Conservation (phyloP, 2,329 filamentous ascomycete species). For the Coccinonectria pachysandricola region DNA sequence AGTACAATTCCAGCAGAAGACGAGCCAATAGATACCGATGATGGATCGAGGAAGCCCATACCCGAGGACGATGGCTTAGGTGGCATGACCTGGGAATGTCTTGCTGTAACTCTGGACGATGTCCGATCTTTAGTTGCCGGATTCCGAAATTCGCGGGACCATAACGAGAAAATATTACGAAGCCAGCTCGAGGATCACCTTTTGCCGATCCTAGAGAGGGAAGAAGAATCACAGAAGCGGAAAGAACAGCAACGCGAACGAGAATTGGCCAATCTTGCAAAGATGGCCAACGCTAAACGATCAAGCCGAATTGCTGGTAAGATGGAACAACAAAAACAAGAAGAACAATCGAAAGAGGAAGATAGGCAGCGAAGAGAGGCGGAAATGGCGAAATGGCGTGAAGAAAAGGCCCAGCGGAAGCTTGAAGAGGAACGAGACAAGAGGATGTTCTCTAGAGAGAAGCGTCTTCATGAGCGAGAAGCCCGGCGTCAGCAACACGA, state of each 20-base stretch:
- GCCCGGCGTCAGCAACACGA: constrained; percentile 73
- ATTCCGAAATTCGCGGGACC: constrained; percentile 67
- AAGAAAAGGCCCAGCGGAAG: constrained; percentile 49
- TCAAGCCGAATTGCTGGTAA: constrained; percentile 83
- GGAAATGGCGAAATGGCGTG: constrained; percentile 53
- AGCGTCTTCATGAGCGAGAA: constrained; percentile 78
- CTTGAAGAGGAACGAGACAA: constrained; percentile 66
- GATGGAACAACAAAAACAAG: constrained; percentile 64
- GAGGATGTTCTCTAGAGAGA: constrained; percentile 73
- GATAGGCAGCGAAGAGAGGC: constrained; percentile 43
- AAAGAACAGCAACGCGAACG: constrained; percentile 60
- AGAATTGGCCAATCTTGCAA: constrained; percentile 71
- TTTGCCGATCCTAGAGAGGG: constrained; percentile 72
- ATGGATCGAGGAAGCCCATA: constrained; percentile 18
- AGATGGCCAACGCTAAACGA: constrained; percentile 86
- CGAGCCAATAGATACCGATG: constrained; percentile 26
- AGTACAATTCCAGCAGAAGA: constrained; percentile 28
- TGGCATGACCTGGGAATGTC: constrained; percentile 79
- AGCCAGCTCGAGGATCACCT: constrained; percentile 66
- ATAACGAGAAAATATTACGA: constrained; percentile 72
- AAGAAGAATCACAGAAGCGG: constrained; percentile 63
- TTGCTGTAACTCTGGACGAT: constrained; percentile 73
- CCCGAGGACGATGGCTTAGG: constrained; percentile 55
- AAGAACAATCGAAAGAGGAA: constrained; percentile 61
- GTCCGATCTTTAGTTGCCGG: constrained; percentile 61